Conservation (phyloP, 106 monocot species). For the Platanthera guangdongensis region DNA sequence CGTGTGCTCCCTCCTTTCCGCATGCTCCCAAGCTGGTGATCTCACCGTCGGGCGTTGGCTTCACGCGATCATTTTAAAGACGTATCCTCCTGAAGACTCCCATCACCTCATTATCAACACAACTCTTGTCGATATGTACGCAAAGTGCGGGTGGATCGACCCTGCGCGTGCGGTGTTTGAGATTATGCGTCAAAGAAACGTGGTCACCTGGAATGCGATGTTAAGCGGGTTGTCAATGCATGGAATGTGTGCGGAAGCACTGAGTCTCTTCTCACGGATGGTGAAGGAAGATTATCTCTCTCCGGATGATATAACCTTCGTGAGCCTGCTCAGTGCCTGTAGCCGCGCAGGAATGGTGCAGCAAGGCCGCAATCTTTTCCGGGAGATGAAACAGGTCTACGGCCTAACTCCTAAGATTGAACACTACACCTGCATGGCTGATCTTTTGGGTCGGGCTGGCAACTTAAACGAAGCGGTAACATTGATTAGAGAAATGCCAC, state of each 20-base stretch:
- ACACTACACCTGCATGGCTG: slow-evolving; percentile 71
- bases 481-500: slow-evolving; percentile 43
- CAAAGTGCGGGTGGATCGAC: slow-evolving; percentile 46
- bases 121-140: slow-evolving; percentile 53
- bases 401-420: slow-evolving; percentile 40
- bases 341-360: slow-evolving; percentile 52
- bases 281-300: slow-evolving; percentile 5
- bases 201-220: slow-evolving; percentile 65
- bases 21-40: slow-evolving; percentile 64
- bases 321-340: slow-evolving; percentile 50
- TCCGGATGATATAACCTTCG: slow-evolving; percentile 69
- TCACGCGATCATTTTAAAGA: slow-evolving; percentile 29
- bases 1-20: slow-evolving; percentile 48
- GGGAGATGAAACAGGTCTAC: slow-evolving; percentile 14
- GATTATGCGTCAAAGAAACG: slow-evolving; percentile 20
- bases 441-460: slow-evolving; percentile 60
- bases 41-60: slow-evolving; percentile 44
- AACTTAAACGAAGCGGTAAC: slow-evolving; percentile 48
- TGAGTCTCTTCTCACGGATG: slow-evolving; percentile 35
- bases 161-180: slow-evolving; percentile 26
- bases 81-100: neutral
- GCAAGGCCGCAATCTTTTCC: slow-evolving; percentile 32
- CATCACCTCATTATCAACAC: slow-evolving; percentile 25
- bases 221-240: slow-evolving; percentile 51
- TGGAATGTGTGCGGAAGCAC: slow-evolving; percentile 35